Conservation (phyloP, 2,329 filamentous ascomycete genomes). For the Penicillium italicum region DNA sequence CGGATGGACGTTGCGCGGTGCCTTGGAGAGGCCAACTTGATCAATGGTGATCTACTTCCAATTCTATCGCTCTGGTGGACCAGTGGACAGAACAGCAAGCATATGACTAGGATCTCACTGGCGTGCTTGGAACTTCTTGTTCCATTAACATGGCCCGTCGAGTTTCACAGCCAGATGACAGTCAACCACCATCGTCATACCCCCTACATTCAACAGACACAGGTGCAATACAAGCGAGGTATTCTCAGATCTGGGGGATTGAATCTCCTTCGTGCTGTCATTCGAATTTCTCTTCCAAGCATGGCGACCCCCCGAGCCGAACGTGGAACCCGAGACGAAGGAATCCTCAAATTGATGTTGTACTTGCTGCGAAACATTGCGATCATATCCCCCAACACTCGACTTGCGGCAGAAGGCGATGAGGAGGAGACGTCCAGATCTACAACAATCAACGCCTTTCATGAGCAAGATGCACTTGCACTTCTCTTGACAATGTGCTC, state of each 20-base stretch:
- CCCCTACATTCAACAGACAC: constrained; percentile 81
- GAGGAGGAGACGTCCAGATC: constrained; percentile 86
- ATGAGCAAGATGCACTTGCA: constrained; percentile 85
- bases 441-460: constrained; percentile 81
- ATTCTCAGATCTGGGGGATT: constrained; percentile 79
- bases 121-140: constrained; percentile 88
- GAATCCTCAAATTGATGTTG: constrained; percentile 84
- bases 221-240: constrained; percentile 83
- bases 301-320: constrained; percentile 78
- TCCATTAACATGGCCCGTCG: constrained; percentile 89
- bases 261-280: constrained; percentile 72
- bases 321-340: constrained; percentile 74
- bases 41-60: constrained; percentile 82
- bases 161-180: constrained; percentile 77
- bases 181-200: constrained; percentile 89
- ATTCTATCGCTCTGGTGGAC: constrained; percentile 82
- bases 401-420: constrained; percentile 75
- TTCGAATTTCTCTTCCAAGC: constrained; percentile 76
- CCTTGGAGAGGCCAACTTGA: constrained; percentile 85
- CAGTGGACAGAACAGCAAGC: constrained; percentile 65
- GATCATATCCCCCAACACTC: constrained; percentile 72
- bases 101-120: constrained; percentile 74
- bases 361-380: constrained; percentile 87
- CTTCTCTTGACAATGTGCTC: constrained; percentile 82
- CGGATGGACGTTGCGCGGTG: constrained; percentile 93